A percentile compares a stretch with the other conserved stretches of the same genome.
Evolutionary conservation across 176 grass and related monocot genomes (phyloP).

Genomic region (Oryza brachyantha): DNA sequence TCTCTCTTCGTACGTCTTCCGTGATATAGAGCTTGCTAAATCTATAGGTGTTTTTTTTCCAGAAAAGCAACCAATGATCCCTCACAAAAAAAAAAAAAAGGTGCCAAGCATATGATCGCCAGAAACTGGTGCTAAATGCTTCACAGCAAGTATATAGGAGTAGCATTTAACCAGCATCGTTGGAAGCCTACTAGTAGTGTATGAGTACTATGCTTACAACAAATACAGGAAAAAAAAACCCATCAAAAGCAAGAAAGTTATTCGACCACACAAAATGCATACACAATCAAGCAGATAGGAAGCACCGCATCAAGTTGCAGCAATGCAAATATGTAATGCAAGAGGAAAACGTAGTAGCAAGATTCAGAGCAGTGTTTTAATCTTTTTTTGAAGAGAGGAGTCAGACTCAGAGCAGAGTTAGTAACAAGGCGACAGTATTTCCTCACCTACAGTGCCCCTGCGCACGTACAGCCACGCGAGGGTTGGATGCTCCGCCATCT

Average conservation of each 20-base stretch:
- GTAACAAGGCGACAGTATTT: conserved; percentile 27
- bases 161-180: not conserved
- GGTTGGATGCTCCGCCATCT: conserved; percentile 36
- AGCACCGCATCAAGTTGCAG: not conserved
- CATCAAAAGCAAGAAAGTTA: not conserved
- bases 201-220: not conserved
- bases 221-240: not conserved
- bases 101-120: not conserved
- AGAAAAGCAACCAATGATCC: too few species aligned
- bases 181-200: not conserved
- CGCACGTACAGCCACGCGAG: conserved; percentile 34
- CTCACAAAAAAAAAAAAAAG: not conserved
- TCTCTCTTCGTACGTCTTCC: not conserved
- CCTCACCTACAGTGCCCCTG: conserved; percentile 39
- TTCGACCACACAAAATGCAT: not conserved
- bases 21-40: not conserved
- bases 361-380: conserved; percentile 5
- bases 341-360: not conserved
- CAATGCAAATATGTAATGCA: conserved; percentile 2
- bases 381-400: not conserved
- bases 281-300: not conserved
- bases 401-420: conserved; percentile 21
- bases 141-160: not conserved
- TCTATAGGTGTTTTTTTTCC: not conserved
- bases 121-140: not conserved